Conservation (phyloP, 805 yeast genomes). For the Ogataea siamensis region DNA sequence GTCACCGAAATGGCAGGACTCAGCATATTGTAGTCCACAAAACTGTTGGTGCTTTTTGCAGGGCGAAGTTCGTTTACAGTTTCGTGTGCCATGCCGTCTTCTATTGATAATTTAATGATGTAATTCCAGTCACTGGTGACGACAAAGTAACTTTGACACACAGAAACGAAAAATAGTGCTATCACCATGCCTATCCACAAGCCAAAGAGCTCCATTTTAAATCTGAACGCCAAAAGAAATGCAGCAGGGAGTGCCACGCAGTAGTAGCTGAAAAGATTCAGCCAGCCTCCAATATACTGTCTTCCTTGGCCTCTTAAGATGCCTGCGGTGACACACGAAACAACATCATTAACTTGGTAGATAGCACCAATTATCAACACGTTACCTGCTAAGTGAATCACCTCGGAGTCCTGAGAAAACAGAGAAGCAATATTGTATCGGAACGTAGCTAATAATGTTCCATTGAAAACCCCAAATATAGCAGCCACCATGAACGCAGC, state of each 20-base stretch:
- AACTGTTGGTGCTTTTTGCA: slow-evolving; percentile 17
- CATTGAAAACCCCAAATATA: slow-evolving; percentile 43
- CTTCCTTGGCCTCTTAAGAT: slow-evolving; percentile 77
- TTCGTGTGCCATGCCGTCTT: slow-evolving; percentile 26
- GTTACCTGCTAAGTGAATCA: slow-evolving; percentile 46
- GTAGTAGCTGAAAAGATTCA: slow-evolving; percentile 57
- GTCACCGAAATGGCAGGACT: slow-evolving; percentile 26
- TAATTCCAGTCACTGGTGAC: slow-evolving; percentile 31
- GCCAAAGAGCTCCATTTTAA: slow-evolving; percentile 52
- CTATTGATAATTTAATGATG: slow-evolving; percentile 30
- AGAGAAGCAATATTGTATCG: slow-evolving; percentile 44
- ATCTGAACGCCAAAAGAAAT: slow-evolving; percentile 49
- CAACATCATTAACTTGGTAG: slow-evolving; percentile 69
- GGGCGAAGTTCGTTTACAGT: slow-evolving; percentile 12
- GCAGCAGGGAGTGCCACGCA: slow-evolving; percentile 63
- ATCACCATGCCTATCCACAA: slow-evolving; percentile 61
- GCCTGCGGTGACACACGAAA: slow-evolving; percentile 73
- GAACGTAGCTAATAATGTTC: slow-evolving; percentile 42
- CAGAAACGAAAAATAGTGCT: slow-evolving; percentile 50
- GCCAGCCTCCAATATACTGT: slow-evolving; percentile 60
- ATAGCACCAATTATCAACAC: slow-evolving; percentile 63
- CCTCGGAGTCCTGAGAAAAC: slow-evolving; percentile 61
- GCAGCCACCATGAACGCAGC: slow-evolving; percentile 38
- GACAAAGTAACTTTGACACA: slow-evolving; percentile 39
- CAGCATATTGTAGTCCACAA: slow-evolving; percentile 29